Evolutionary conservation across 2,329 filamentous ascomycete species (phyloP).

Genomic region (Colletotrichum euphorbiae): DNA sequence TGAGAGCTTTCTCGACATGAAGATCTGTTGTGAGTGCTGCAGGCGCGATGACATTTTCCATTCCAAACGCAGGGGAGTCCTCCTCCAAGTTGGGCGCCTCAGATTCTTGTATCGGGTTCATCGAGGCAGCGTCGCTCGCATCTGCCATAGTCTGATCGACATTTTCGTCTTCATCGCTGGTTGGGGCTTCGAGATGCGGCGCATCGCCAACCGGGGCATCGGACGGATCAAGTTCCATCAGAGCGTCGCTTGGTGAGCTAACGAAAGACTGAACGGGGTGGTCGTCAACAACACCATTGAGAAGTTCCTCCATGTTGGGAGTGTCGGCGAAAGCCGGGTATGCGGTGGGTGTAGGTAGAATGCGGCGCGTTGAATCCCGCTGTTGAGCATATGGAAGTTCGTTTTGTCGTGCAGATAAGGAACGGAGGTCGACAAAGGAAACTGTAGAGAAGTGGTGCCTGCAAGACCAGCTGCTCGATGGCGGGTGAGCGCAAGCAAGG

Average conservation of each 20-base stretch:
- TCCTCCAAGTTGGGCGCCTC: not conserved
- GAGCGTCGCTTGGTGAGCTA: constrained; percentile 11
- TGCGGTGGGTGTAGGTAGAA: not conserved
- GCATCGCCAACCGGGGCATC: not conserved
- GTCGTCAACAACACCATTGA: constrained; percentile 44
- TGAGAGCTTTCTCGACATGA: not conserved
- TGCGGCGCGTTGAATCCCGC: not conserved
- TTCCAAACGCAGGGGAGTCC: not conserved
- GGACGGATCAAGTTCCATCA: constrained; percentile 28
- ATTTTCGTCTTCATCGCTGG: not conserved
- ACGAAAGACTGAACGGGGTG: not conserved
- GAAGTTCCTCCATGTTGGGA: constrained; percentile 40
- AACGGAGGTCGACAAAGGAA: not conserved
- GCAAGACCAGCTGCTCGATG: not conserved
- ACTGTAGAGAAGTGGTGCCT: not conserved
- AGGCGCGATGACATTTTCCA: no score
- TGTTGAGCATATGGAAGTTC: not conserved
- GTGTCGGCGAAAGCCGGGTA: constrained; percentile 32
- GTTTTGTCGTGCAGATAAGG: no score
- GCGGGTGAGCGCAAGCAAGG: not conserved
- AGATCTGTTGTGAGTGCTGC: not conserved
- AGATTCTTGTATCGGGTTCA: not conserved
- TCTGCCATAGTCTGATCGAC: not conserved
- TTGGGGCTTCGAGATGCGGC: not conserved
- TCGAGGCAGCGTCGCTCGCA: not conserved